Evolutionary conservation across 2,329 filamentous ascomycete species (phyloP).

Genomic region (Westerdykella ornata): DNA sequence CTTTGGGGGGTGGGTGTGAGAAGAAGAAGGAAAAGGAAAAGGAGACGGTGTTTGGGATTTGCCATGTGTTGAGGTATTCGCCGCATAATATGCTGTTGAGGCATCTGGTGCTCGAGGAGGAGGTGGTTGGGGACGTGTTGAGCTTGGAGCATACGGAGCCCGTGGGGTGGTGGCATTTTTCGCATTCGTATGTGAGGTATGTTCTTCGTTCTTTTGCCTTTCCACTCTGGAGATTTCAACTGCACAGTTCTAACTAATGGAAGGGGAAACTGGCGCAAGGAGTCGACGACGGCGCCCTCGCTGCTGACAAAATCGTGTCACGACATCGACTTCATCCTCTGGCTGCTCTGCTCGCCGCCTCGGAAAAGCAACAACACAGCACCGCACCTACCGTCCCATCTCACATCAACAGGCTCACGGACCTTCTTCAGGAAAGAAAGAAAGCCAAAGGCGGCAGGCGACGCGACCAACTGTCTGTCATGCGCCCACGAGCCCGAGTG

Average conservation of each 20-base stretch:
- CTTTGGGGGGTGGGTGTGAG: constrained; percentile 37
- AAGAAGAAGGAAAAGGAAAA: constrained; percentile 19
- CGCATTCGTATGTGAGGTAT: constrained; percentile 53
- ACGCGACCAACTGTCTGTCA: constrained; percentile 77
- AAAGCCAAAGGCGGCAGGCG: constrained; percentile 68
- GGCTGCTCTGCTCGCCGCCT: constrained; percentile 74
- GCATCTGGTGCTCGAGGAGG: constrained; percentile 66
- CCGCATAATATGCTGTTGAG: constrained; percentile 85
- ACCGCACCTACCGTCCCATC: constrained; percentile 65
- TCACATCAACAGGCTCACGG: constrained; percentile 70
- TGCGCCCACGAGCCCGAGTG: constrained; percentile 71
- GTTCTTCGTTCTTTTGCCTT: constrained; percentile 8
- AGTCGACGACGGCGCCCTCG: constrained; percentile 68
- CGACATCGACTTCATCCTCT: constrained; percentile 87
- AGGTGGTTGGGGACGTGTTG: constrained; percentile 73
- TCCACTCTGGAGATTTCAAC: not conserved
- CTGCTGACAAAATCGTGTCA: constrained; percentile 94
- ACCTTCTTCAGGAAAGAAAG: constrained; percentile 69
- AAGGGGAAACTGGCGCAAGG: constrained; percentile 85
- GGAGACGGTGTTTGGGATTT: constrained; percentile 69
- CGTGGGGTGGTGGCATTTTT: constrained; percentile 92
- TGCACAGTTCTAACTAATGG: not conserved
- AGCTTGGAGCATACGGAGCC: constrained; percentile 90
- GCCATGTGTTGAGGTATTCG: constrained; percentile 88
- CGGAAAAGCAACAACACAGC: constrained; percentile 34